phyloP scores from a whole-genome alignment of 1,139 yeast species.

The Candida albicans region DNA sequence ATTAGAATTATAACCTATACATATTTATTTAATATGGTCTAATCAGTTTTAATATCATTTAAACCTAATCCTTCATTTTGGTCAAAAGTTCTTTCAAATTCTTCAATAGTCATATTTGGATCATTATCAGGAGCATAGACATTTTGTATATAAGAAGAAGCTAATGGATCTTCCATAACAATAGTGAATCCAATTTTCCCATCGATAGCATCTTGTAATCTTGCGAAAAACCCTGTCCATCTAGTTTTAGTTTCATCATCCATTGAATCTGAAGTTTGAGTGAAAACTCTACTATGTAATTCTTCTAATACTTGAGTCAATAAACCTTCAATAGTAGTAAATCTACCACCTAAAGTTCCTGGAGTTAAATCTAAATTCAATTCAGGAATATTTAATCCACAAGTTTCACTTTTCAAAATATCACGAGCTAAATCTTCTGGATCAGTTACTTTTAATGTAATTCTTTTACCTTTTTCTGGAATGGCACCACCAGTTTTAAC shows the following conservation, averaged over 20 bases:
- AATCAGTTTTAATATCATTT: conserved; percentile 65
- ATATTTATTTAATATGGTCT: conserved; percentile 6
- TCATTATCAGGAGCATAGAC: conserved; percentile 97
- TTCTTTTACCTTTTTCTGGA: conserved; percentile 79
- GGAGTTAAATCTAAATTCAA: conserved; percentile 87
- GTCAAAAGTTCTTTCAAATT: conserved; percentile 80
- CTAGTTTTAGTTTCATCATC: conserved; percentile 68
- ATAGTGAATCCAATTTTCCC: conserved; percentile 86
- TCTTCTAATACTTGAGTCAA: conserved; percentile 88
- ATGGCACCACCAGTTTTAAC: conserved; percentile 98
- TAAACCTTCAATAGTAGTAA: conserved; percentile 94
- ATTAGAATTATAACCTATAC: conserved; percentile 1
- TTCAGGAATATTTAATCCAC: conserved; percentile 85
- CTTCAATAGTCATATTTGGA: conserved; percentile 92
- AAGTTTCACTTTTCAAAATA: conserved; percentile 90
- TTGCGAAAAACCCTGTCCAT: conserved; percentile 79
- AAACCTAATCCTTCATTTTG: conserved; percentile 93
- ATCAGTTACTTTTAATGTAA: conserved; percentile 77
- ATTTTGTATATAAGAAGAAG: conserved; percentile 93
- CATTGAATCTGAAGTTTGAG: conserved; percentile 91
- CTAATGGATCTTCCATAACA: conserved; percentile 89
- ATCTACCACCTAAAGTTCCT: conserved; percentile 97
- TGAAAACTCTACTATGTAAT: conserved; percentile 78
- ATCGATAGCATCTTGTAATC: conserved; percentile 74
- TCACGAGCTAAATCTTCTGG: conserved; percentile 95